These are phyloP conservation scores for Rhynchosporium secalis DNA, from an alignment of 2,329 filamentous ascomycete genomes.

Conservation along the genomic window DNA sequence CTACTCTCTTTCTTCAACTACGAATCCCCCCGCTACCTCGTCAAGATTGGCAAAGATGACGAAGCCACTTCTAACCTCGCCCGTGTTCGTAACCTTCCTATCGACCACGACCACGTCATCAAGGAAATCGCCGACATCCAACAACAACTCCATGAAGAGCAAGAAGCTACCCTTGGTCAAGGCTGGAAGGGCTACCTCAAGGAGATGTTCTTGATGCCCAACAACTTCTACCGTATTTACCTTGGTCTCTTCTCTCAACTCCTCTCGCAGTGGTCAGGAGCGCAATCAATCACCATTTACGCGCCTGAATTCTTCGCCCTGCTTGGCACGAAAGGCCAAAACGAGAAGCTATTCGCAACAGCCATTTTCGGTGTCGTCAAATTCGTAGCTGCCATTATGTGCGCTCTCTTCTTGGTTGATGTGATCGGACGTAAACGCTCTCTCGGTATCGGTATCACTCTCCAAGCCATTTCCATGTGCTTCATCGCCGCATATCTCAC, in stretches of 20 bases:
- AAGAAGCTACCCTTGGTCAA: slow-evolving; percentile 67
- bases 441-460: slow-evolving; percentile 58
- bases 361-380: slow-evolving; percentile 77
- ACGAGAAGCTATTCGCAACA: slow-evolving; percentile 71
- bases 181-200: slow-evolving; percentile 64
- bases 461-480: slow-evolving; percentile 61
- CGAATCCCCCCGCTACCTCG: slow-evolving; percentile 70
- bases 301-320: slow-evolving; percentile 72
- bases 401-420: slow-evolving; percentile 77
- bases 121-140: slow-evolving; percentile 65
- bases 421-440: slow-evolving; percentile 73
- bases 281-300: slow-evolving; percentile 74
- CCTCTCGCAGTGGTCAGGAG: slow-evolving; percentile 72
- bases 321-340: slow-evolving; percentile 66
- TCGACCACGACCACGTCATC: slow-evolving; percentile 60
- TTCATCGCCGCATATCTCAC: slow-evolving; percentile 64
- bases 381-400: slow-evolving; percentile 63
- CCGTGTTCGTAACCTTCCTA: slow-evolving; percentile 57
- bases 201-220: slow-evolving; percentile 66
- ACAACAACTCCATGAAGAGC: slow-evolving; percentile 65
- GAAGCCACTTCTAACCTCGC: slow-evolving; percentile 56
- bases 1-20: slow-evolving; percentile 66
- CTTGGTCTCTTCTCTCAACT: slow-evolving; percentile 68
- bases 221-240: slow-evolving; percentile 73
- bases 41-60: slow-evolving; percentile 61